Evolutionary conservation across 179 eudicot species (phyloP).

Genomic region (Actinidia arguta): DNA sequence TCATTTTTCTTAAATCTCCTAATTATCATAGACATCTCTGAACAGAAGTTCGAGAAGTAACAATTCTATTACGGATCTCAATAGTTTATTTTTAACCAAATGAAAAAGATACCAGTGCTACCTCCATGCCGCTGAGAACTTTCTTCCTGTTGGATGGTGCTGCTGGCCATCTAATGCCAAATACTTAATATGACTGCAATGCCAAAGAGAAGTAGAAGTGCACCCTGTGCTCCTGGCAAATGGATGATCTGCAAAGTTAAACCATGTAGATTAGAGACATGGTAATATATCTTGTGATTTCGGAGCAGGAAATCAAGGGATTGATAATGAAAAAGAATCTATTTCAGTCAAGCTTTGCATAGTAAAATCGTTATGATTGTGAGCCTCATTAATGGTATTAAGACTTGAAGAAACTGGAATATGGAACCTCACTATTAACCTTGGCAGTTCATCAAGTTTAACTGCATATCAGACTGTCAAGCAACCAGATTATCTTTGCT

Average conservation of each 20-base stretch:
- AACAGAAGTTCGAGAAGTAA: not conserved
- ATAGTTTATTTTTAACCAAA: not conserved
- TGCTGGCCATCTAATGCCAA: slow-evolving; percentile 37
- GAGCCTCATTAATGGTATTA: not conserved
- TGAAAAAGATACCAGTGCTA: not conserved
- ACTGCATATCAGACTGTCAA: not conserved
- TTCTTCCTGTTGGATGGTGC: not conserved
- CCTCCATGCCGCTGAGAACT: not conserved
- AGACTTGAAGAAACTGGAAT: not conserved
- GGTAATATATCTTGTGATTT: not conserved
- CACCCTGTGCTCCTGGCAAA: slow-evolving; percentile 32
- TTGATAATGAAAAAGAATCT: not conserved
- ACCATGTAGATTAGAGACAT: slow-evolving; percentile 1
- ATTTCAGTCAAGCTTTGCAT: not conserved
- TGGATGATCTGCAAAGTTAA: slow-evolving; percentile 33
- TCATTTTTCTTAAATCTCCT: too few relatives aligned
- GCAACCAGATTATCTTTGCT: not conserved
- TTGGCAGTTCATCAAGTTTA: not conserved
- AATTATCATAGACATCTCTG: not conserved
- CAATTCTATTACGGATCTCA: not conserved
- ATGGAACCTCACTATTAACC: not conserved
- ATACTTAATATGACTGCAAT: slow-evolving; percentile 33
- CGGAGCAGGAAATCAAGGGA: not conserved
- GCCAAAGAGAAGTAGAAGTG: slow-evolving; percentile 36
- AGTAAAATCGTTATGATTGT: not conserved